A percentile compares a stretch with the other conserved stretches of the same genome.
These are phyloP conservation scores for Populus deltoides DNA, from an alignment of 345 rosid species.

Conservation along the genomic window DNA sequence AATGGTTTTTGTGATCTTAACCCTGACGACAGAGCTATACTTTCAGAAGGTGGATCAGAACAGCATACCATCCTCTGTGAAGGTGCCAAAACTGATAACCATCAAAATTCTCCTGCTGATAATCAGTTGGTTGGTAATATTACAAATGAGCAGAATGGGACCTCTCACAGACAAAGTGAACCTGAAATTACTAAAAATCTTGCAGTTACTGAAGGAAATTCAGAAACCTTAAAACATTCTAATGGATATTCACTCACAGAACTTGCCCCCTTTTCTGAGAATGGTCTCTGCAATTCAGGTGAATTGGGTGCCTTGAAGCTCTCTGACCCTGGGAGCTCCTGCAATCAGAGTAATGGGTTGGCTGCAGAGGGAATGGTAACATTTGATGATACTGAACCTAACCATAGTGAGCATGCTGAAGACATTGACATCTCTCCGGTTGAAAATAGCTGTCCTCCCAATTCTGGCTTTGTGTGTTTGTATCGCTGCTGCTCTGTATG, in stretches of 20 bases:
- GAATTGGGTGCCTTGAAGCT: constrained; percentile 14
- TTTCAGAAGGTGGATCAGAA: constrained; percentile 23
- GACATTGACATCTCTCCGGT: constrained; percentile 15
- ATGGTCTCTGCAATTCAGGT: constrained; percentile 26
- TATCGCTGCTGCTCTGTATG: constrained; percentile 73
- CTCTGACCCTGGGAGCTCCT: constrained; percentile 13
- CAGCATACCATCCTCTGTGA: constrained; percentile 17
- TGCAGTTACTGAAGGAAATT: constrained; percentile 22
- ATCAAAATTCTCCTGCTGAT: constrained; percentile 36
- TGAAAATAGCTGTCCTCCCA: constrained; percentile 23
- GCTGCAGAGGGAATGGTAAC: constrained; percentile 4
- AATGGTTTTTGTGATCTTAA: constrained; percentile 20
- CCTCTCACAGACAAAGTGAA: constrained; percentile 23
- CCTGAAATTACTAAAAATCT: constrained; percentile 17
- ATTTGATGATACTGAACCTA: constrained; percentile 20
- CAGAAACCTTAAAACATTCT: constrained; percentile 19
- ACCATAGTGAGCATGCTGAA: constrained; percentile 17
- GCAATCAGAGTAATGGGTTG: constrained; percentile 25
- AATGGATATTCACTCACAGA: constrained; percentile 26
- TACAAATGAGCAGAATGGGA: constrained; percentile 36
- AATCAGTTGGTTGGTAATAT: constrained; percentile 12
- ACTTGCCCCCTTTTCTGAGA: constrained; percentile 17
- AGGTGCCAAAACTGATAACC: constrained; percentile 12
- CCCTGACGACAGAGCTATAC: constrained; percentile 17
- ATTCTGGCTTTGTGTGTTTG: constrained; percentile 40